Evolutionary conservation across 23 red algal species (phyloP).

Genomic region (Gracilaria domingensis): DNA sequence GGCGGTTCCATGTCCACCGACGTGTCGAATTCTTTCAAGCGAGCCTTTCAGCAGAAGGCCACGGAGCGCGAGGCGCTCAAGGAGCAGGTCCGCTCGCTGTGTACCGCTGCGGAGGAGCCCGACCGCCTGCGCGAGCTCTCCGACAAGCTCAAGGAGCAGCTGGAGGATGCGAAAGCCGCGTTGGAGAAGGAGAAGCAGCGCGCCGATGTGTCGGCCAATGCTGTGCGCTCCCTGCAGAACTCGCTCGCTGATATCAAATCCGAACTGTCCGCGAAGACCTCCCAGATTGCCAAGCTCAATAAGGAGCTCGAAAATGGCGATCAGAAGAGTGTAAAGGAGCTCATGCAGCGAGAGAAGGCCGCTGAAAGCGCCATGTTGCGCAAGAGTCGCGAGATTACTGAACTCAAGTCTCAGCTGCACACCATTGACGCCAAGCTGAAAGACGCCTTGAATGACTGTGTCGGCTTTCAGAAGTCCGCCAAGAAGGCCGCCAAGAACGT

Average conservation of each 20-base stretch:
- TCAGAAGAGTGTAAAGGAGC: slow-evolving; percentile 60
- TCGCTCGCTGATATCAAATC: slow-evolving; percentile 27
- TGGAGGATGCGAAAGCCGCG: slow-evolving; percentile 51
- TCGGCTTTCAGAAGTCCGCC: slow-evolving; percentile 56
- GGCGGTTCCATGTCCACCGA: slow-evolving; percentile 53
- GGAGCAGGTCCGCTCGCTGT: slow-evolving; percentile 4
- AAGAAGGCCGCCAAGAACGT: slow-evolving; percentile 16
- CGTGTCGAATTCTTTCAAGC: slow-evolving; percentile 57
- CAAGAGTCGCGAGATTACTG: slow-evolving; percentile 53
- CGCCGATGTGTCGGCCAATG: slow-evolving; percentile 28
- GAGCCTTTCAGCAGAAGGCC: slow-evolving; percentile 66
- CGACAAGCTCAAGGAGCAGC: slow-evolving; percentile 45
- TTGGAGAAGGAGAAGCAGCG: slow-evolving; percentile 39
- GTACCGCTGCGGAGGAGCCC: slow-evolving; percentile 16
- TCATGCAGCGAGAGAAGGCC: slow-evolving; percentile 65
- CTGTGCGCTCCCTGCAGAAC: slow-evolving; percentile 45
- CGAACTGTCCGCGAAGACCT: slow-evolving; percentile 10
- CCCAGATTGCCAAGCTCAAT: slow-evolving; percentile 47
- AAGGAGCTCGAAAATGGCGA: slow-evolving; percentile 65
- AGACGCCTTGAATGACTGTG: slow-evolving; percentile 39
- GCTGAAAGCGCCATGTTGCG: slow-evolving; percentile 70
- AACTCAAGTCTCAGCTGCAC: slow-evolving; percentile 32
- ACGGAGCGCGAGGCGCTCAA: slow-evolving; percentile 56
- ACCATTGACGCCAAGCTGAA: slow-evolving; percentile 20
- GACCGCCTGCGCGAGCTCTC: not conserved